phyloP scores from a whole-genome alignment of 2,329 filamentous ascomycete genomes.

The Fusarium mundagurra region DNA sequence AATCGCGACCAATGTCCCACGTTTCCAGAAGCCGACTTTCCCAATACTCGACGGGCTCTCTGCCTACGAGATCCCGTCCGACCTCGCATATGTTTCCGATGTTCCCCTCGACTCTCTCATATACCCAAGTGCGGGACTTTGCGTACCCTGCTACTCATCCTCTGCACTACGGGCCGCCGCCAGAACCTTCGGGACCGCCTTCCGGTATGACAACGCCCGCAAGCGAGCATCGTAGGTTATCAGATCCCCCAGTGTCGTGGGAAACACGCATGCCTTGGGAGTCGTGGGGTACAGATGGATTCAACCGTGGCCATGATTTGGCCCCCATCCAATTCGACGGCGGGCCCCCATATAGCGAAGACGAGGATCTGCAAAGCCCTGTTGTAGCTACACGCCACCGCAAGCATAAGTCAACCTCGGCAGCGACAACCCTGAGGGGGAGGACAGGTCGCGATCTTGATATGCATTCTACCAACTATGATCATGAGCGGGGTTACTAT shows the following conservation, averaged over 20 bases:
- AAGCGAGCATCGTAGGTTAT: constrained; percentile 82
- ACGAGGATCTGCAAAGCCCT: constrained; percentile 92
- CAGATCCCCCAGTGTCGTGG: constrained; percentile 82
- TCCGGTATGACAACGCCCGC: constrained; percentile 87
- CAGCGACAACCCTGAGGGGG: constrained; percentile 55
- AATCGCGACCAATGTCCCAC: constrained; percentile 76
- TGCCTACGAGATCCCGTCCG: constrained; percentile 77
- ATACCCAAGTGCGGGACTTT: constrained; percentile 95
- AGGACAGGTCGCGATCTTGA: constrained; percentile 58
- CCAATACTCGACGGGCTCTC: constrained; percentile 80
- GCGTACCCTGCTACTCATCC: constrained; percentile 86
- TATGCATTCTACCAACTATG: constrained; percentile 61
- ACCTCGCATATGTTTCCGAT: constrained; percentile 83
- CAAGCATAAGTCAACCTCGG: constrained; percentile 80
- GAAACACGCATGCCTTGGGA: constrained; percentile 73
- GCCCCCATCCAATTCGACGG: constrained; percentile 86
- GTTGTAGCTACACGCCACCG: constrained; percentile 86
- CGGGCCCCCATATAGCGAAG: constrained; percentile 93
- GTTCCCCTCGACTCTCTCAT: constrained; percentile 86
- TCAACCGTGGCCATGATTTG: constrained; percentile 74
- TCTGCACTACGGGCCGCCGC: constrained; percentile 92
- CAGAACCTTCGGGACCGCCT: constrained; percentile 73
- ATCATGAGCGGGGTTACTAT: constrained; percentile 73
- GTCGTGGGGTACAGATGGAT: constrained; percentile 62
- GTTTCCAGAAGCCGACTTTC: constrained; percentile 84